Conservation (phyloP, 768 basidiomycete genomes). For the Rhodotorula babjevae region DNA sequence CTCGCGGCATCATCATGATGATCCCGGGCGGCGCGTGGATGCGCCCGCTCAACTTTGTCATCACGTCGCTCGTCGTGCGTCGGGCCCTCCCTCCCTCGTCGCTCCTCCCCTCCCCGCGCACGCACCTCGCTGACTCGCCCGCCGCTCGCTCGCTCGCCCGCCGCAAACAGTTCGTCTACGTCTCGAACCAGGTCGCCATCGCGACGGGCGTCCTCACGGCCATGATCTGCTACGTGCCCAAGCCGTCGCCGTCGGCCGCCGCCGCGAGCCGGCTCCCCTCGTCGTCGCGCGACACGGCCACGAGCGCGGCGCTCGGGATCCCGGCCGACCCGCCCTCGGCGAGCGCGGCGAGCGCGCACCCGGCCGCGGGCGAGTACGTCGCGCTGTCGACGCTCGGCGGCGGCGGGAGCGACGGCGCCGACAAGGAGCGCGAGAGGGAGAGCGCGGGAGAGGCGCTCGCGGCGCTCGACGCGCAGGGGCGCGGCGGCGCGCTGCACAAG, state of each 20-base stretch:
- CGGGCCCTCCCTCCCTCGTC: too few relatives aligned
- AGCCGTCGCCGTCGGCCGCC: constrained; percentile 17
- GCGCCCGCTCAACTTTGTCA: constrained; percentile 70
- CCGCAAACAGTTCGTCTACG: constrained; percentile 59
- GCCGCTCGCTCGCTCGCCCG: too few relatives aligned
- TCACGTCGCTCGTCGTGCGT: constrained; percentile 60
- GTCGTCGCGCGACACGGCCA: constrained; percentile 30
- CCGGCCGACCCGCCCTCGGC: constrained; percentile 10
- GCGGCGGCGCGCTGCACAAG: constrained; percentile 31
- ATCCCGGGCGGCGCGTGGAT: constrained; percentile 64
- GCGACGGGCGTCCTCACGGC: constrained; percentile 69
- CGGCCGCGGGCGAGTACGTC: constrained; percentile 27
- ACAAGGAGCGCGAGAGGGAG: not conserved
- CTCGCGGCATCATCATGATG: constrained; percentile 61
- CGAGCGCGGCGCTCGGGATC: not conserved
- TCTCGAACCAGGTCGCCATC: constrained; percentile 69
- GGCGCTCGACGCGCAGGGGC: constrained; percentile 36
- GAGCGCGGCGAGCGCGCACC: not conserved
- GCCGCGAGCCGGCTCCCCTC: constrained; percentile 13
- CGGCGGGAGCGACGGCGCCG: not conserved
- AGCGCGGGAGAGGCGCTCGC: not conserved
- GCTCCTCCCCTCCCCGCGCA: not conserved
- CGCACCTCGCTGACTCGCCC: too few relatives aligned
- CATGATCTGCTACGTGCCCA: constrained; percentile 49
- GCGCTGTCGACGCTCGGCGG: constrained; percentile 20